These are phyloP conservation scores for Lodderomyces jiufengensis DNA, from an alignment of 1,139 yeast species.

Conservation along the genomic window DNA sequence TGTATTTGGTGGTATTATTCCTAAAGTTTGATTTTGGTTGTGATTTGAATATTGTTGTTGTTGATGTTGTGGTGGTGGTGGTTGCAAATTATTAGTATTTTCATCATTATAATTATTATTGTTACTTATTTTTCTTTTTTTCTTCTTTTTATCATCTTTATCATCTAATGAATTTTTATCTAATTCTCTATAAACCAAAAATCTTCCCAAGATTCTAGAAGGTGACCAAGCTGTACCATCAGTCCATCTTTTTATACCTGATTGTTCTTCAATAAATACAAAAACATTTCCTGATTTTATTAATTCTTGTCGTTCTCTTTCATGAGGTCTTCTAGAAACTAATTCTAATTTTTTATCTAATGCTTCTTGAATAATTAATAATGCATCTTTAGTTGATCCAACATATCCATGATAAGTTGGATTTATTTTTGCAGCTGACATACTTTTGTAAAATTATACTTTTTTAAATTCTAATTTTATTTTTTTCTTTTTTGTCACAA, in stretches of 20 bases:
- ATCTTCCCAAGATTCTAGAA: conserved; percentile 78
- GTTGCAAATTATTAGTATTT: conserved; percentile 7
- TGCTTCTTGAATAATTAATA: conserved; percentile 76
- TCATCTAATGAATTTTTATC: conserved; percentile 49
- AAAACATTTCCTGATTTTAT: conserved; percentile 79
- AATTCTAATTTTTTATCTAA: conserved; percentile 57
- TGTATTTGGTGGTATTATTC: conserved; percentile 9
- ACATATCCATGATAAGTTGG: conserved; percentile 80
- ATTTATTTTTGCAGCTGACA: conserved; percentile 25
- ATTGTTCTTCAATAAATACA: conserved; percentile 76
- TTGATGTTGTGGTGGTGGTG: conserved; percentile 14
- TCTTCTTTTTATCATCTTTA: conserved; percentile 31
- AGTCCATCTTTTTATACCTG: conserved; percentile 91
- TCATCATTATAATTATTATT: conserved; percentile 10
- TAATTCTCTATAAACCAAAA: conserved; percentile 75
- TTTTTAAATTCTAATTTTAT: too few species aligned
- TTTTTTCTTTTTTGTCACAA: too few species aligned
- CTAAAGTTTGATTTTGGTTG: conserved; percentile 1
- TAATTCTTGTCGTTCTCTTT: conserved; percentile 62
- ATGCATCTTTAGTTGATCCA: conserved; percentile 79
- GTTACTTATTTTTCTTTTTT: conserved; percentile 24
- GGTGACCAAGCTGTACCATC: conserved; percentile 95
- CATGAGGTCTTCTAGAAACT: conserved; percentile 81
- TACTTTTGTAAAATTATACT: conserved; percentile 9
- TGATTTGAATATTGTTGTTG: conserved; percentile 3